phyloP scores from a whole-genome alignment of 192 early-diverging fungal genomes.

The Diversispora epigaea region DNA sequence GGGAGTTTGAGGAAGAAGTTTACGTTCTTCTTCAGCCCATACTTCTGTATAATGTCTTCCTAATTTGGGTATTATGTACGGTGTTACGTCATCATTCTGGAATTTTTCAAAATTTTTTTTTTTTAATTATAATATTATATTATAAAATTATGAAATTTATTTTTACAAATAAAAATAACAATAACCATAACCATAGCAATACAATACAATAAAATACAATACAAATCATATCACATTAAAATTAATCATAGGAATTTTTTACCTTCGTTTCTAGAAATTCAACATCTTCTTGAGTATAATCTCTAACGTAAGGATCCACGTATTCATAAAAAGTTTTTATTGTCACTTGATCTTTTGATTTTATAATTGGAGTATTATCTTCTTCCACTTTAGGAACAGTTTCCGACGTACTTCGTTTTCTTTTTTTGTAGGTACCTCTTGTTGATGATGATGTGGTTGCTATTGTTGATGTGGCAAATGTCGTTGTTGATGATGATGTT shows the following conservation, averaged over 20 bases:
- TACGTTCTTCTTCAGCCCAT: slow-evolving; percentile 72
- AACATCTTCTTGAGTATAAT: slow-evolving; percentile 79
- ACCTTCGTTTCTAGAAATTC: slow-evolving; percentile 62
- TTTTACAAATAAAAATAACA: background rate
- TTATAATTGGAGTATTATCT: background rate
- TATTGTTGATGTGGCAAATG: background rate
- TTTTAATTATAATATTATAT: background rate
- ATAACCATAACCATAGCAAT: slow-evolving; percentile 9
- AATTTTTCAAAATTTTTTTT: too few species aligned
- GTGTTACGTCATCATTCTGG: slow-evolving; percentile 58
- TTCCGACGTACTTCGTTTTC: slow-evolving; percentile 23
- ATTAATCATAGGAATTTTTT: background rate
- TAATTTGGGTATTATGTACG: slow-evolving; percentile 77
- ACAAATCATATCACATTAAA: slow-evolving; percentile 6
- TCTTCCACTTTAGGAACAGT: background rate
- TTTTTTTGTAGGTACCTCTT: slow-evolving; percentile 8
- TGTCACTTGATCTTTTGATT: slow-evolving; percentile 68
- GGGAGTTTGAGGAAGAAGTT: slow-evolving; percentile 45
- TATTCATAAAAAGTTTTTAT: slow-evolving; percentile 79
- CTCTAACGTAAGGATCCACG: slow-evolving; percentile 82
- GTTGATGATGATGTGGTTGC: background rate
- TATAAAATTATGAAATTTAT: slow-evolving; percentile 18
- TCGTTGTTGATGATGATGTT: background rate
- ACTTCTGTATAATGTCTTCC: slow-evolving; percentile 71
- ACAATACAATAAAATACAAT: slow-evolving; percentile 16